Evolutionary conservation across 2,329 filamentous ascomycete species (phyloP), one percentile per base, ranked within the genome.

Genomic region (Metarhizium robertsii): DNA sequence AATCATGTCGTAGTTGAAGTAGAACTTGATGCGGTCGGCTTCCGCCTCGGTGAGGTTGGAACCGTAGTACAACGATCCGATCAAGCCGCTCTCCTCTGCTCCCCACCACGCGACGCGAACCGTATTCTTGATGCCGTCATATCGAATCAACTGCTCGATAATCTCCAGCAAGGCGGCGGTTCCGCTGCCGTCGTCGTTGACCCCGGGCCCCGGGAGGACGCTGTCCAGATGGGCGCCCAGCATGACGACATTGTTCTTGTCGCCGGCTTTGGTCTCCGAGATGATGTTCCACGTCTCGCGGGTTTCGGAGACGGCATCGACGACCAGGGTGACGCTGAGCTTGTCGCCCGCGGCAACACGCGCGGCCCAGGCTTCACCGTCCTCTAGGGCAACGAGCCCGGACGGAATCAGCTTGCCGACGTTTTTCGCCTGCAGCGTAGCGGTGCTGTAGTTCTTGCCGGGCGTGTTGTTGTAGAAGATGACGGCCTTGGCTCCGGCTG

Each of bases 1-100:
- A 55, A 87, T 84, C 85, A 88, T 88, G 69, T 88, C 85, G 63
- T 85, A 86, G 72, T 88, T 85, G 66, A 87, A 79, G 72, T 86
- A 85, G 36, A 87, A 80, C 2, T 78, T 75, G 62, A 88, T 82
- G 67, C 81, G 83, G 58, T 79, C 72, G 0, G 69, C 67, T 48
- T 75, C 71, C 2, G 65, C 63, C 25, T 67, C 61, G 11, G 67
- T 63, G 32, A 76, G 67, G 6, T 66, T 64, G 14, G 64, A 56
- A 1, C 66, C 70, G 56, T 75, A 76, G 65, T 73, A 66, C 20
- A 70, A 61, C 6, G 73, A 75, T n/a, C 74, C 75, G 50, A 73
- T 59, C 16, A 76, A 66, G n/a, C 74, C 74, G 42, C 65, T 66
- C 62, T 75, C 72, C 61, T 74, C 69, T 2, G 67, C 70, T 4